Evolutionary conservation across 495 filamentous ascomycete genomes (phyloP).

Genomic region (Podospora conica): DNA sequence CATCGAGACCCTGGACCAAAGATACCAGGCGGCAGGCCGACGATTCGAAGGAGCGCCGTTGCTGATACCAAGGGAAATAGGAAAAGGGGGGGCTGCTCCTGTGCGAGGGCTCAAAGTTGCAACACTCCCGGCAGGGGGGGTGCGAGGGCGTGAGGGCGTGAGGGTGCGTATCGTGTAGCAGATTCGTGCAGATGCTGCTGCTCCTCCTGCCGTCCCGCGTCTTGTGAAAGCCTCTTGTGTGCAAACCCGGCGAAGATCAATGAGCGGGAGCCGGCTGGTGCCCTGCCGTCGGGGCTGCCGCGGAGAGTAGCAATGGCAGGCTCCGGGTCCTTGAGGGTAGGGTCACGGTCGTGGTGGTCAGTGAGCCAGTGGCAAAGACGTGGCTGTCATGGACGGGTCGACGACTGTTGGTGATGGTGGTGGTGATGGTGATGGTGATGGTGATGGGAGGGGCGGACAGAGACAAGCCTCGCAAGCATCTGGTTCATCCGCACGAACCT

Average conservation of each 20-base stretch:
- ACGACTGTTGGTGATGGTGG: background rate
- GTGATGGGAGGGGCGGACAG: too few species aligned
- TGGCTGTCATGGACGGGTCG: too few species aligned
- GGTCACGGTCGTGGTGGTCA: background rate
- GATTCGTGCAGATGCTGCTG: background rate
- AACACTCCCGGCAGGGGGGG: background rate
- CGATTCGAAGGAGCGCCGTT: background rate
- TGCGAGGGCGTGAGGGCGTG: background rate
- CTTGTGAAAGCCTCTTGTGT: background rate
- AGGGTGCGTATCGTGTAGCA: background rate
- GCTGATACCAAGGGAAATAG: background rate
- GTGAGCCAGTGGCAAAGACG: background rate
- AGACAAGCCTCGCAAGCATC: background rate
- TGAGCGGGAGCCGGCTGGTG: background rate
- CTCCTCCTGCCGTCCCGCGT: background rate
- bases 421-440: too few species aligned
- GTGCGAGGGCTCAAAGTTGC: background rate
- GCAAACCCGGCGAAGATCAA: background rate
- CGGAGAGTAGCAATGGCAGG: background rate
- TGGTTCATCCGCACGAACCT: background rate
- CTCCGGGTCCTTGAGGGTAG: background rate
- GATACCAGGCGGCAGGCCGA: background rate
- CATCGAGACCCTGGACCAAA: background rate
- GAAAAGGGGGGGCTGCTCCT: background rate
- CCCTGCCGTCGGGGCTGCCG: background rate